Evolutionary conservation across 148 eudicot species (phyloP), one percentile per base, ranked within the genome.

Genomic region (Gaultheria prostrata): DNA sequence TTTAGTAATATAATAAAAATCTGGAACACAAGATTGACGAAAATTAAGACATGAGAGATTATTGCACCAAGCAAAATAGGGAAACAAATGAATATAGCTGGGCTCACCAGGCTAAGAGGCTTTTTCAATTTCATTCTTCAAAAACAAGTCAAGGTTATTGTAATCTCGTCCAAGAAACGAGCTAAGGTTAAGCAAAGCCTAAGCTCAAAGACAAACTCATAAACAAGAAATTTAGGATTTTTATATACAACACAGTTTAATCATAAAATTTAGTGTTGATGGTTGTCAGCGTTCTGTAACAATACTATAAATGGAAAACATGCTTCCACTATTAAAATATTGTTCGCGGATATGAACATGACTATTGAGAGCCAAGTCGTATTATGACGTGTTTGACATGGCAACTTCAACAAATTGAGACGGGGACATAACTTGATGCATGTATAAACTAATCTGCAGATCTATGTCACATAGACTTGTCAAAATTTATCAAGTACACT

Each of bases 81-180:
- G 26, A 35, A 49, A 33, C 79, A 14, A 24, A 28, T 46, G 12
- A 76, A 28, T 7, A 49, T 46, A 49, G 32, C 32, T 49, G 57
- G 79, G 57, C 59, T 48, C 35, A 49, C 35, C 6, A n/a, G 8
- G 56, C 57, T 76, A 49, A 49, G 57, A 76, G 57, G 57, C 35
- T 76, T 49, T 32, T 76, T 76, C 79, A 49, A 75, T 75, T 76
- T 76, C 56, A 48, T 46, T 76, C 33, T 75, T 45, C 78, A 75
- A 48, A 76, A 76, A n/a, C 79, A 76, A 76, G 43, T 48, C 33
- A 21, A 12, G 51, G 53, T 75, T 75, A 73, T 43, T 20, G 77
- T 43, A 39, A 73, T 39, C 49, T 43, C 28, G 13, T 73, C 50
- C 21, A 7, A 73, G 50, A 18, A 72, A 35, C 11, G 6, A 73